These are phyloP conservation scores for Xylariales sp. DNA, from an alignment of 2,329 filamentous ascomycete genomes.

Conservation along the genomic window DNA sequence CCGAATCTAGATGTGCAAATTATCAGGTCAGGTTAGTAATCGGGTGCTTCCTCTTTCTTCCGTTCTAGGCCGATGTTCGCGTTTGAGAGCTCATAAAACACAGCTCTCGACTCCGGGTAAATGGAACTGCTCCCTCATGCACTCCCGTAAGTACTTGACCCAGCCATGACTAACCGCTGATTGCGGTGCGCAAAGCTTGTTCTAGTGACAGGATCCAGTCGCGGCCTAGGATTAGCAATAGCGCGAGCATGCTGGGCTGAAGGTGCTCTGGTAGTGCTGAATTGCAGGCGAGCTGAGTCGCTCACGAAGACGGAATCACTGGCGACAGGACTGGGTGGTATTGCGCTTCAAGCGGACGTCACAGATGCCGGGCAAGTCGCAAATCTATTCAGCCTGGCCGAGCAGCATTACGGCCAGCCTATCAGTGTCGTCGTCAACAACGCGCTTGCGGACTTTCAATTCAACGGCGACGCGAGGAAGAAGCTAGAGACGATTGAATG, in stretches of 20 bases:
- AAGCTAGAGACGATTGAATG: constrained; percentile 2
- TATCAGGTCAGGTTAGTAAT: too few relatives aligned
- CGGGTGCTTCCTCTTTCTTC: too few relatives aligned
- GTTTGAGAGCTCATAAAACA: too few relatives aligned
- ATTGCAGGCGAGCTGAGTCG: neutral
- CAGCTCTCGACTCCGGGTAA: too few relatives aligned
- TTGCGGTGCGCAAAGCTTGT: too few relatives aligned
- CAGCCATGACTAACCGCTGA: too few relatives aligned
- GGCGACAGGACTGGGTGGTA: constrained; percentile 2
- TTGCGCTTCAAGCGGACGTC: constrained; percentile 8
- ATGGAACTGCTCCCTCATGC: too few relatives aligned
- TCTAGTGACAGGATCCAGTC: constrained; percentile 6
- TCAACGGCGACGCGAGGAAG: constrained; percentile 8
- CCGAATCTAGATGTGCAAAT: too few relatives aligned
- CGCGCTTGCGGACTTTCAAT: constrained; percentile 5
- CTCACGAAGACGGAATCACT: neutral
- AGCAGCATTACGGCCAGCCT: neutral
- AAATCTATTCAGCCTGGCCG: neutral
- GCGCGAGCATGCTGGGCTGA: constrained; percentile 4
- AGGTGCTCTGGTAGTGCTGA: constrained; percentile 6
- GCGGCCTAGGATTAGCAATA: constrained; percentile 6
- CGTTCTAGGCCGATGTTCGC: too few relatives aligned
- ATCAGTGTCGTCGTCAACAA: constrained; percentile 8
- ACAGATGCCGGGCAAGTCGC: constrained; percentile 1
- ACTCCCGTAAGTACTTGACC: too few relatives aligned